Evolutionary conservation across 441 rosid genomes (phyloP).

Genomic region (Euphorbia schlechtendalii): DNA sequence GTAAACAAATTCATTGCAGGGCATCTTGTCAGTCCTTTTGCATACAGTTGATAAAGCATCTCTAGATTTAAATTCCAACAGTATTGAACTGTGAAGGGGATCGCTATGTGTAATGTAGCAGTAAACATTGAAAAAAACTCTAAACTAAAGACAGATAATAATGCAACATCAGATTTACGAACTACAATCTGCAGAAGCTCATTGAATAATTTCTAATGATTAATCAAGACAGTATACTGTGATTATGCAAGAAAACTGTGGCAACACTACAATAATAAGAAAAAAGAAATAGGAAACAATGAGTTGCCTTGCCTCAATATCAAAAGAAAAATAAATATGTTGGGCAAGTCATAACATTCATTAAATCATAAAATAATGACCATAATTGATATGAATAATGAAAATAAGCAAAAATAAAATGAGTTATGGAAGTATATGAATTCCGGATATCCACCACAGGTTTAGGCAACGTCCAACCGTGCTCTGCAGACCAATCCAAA

Average conservation of each 20-base stretch:
- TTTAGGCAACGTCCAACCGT: constrained; percentile 63
- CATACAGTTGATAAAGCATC: neutral
- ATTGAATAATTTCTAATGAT: neutral
- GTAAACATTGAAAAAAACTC: neutral
- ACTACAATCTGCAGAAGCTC: neutral
- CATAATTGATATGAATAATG: neutral
- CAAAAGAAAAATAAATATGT: neutral
- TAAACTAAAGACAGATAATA: neutral
- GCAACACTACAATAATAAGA: neutral
- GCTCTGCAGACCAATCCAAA: constrained; percentile 56
- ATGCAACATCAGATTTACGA: neutral
- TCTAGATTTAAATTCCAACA: constrained; percentile 2
- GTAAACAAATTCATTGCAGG: neutral
- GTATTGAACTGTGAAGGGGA: no score
- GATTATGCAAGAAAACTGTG: neutral
- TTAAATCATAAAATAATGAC: neutral
- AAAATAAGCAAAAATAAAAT: neutral
- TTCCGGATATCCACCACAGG: constrained; percentile 25
- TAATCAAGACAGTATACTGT: neutral
- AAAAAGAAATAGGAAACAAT: neutral
- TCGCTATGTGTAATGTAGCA: neutral
- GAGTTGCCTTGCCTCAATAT: no score
- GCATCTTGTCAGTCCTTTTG: neutral
- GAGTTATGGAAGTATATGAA: constrained; percentile 1
- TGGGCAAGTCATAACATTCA: neutral